Evolutionary conservation across 345 rosid species (phyloP).

Genomic region (Erodium maritimum): DNA sequence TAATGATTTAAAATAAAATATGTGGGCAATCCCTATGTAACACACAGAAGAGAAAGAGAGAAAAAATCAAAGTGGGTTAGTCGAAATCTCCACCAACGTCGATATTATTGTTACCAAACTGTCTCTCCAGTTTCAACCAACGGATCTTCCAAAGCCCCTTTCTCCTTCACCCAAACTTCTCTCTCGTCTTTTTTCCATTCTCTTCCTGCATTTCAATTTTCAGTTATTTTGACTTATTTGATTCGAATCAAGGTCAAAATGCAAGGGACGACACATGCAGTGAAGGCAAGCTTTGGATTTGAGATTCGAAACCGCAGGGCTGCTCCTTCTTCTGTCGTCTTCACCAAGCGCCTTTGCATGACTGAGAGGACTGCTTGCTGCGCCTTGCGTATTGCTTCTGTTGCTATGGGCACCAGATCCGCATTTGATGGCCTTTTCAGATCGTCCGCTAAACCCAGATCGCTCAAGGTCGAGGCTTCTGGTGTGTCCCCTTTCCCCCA

Average conservation of each 20-base stretch:
- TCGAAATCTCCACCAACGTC: constrained; percentile 19
- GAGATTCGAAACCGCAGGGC: constrained; percentile 24
- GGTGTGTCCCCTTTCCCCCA: constrained; percentile 30
- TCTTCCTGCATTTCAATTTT: background rate
- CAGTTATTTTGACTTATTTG: constrained; percentile 2
- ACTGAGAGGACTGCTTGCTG: constrained; percentile 15
- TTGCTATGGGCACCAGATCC: constrained; percentile 42
- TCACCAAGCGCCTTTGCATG: constrained; percentile 15
- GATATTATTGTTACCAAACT: constrained; percentile 12
- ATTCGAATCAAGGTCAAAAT: constrained; percentile 13
- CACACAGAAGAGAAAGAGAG: no score
- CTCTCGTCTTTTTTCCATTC: background rate
- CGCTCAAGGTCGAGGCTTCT: constrained; percentile 50
- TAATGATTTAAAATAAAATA: no score
- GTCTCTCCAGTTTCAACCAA: constrained; percentile 1
- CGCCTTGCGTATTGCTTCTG: constrained; percentile 24
- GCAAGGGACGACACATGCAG: constrained; percentile 48
- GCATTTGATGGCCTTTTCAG: constrained; percentile 24
- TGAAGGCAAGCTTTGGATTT: constrained; percentile 30
- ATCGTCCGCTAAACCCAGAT: constrained; percentile 43
- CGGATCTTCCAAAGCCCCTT: constrained; percentile 40
- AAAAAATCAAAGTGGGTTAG: background rate
- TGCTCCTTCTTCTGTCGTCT: constrained; percentile 3
- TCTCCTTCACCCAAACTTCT: background rate
- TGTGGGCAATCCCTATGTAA: no score